These are phyloP conservation scores for Klebsormidium nitens DNA, from an alignment of 139 green algal genomes.

Conservation along the genomic window DNA sequence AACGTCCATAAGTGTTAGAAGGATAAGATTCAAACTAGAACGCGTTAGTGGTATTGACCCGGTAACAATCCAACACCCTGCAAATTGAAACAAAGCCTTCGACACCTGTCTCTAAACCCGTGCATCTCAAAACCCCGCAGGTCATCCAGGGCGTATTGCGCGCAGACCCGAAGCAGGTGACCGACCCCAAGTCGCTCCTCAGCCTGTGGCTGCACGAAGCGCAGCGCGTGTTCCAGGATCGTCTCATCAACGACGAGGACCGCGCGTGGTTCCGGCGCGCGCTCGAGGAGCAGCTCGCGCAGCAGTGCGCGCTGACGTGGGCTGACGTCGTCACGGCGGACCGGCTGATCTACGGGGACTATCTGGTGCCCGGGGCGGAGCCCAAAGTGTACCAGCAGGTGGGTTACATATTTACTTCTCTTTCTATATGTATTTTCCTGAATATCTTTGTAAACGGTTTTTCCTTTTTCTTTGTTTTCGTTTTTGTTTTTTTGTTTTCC, in stretches of 20 bases:
- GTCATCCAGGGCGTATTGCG: slow-evolving; percentile 66
- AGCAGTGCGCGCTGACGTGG: slow-evolving; percentile 31
- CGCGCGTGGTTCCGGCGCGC: slow-evolving; percentile 55
- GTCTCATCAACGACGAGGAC: slow-evolving; percentile 69
- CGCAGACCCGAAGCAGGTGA: slow-evolving; percentile 40
- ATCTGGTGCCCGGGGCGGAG: slow-evolving; percentile 59
- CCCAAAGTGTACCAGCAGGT: slow-evolving; percentile 56
- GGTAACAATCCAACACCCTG: too few relatives aligned
- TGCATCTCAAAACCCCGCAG: too few relatives aligned
- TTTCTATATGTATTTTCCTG: too few relatives aligned
- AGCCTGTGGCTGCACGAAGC: slow-evolving; percentile 67
- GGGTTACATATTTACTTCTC: too few relatives aligned
- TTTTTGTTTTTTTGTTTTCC: too few relatives aligned
- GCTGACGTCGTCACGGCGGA: slow-evolving; percentile 41
- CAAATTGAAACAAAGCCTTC: too few relatives aligned
- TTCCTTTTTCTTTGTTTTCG: too few relatives aligned
- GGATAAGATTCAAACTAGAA: too few relatives aligned
- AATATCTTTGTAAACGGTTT: too few relatives aligned
- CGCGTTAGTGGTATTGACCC: too few relatives aligned
- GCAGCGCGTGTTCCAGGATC: slow-evolving; percentile 64
- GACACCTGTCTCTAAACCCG: too few relatives aligned
- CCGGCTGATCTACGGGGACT: slow-evolving; percentile 65
- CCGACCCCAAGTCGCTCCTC: slow-evolving; percentile 43
- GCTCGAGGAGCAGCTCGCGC: slow-evolving; percentile 14
- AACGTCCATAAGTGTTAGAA: too few relatives aligned